phyloP scores from a whole-genome alignment of 495 filamentous ascomycete species.

The Penicillium turbatum region DNA sequence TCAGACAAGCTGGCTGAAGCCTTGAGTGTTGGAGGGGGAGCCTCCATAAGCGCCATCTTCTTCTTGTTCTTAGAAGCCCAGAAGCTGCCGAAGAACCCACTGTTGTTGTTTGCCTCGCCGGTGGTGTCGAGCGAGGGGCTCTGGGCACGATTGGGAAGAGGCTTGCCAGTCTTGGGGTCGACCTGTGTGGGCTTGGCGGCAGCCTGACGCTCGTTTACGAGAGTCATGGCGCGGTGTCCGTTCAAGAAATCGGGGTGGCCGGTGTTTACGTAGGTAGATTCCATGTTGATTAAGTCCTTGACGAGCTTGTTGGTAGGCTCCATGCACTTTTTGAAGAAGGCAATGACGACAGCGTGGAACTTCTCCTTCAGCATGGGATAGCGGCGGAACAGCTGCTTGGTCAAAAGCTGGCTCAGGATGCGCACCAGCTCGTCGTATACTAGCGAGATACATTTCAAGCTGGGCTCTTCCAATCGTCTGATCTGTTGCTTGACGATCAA shows the following conservation, averaged over 20 bases:
- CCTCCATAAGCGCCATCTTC: conserved; percentile 98
- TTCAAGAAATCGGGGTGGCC: conserved; percentile 98
- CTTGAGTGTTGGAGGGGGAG: conserved; percentile 88
- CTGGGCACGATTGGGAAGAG: conserved; percentile 69
- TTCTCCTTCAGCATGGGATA: conserved; percentile 96
- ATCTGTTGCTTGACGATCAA: conserved; percentile 99
- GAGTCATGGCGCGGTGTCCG: conserved; percentile 92
- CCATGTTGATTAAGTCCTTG: conserved; percentile 88
- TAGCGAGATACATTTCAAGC: conserved; percentile 90
- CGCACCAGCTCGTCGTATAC: conserved; percentile 98
- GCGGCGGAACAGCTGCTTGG: conserved; percentile 83
- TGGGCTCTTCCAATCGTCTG: conserved; percentile 92
- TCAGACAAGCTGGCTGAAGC: conserved; percentile 89
- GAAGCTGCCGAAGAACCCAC: conserved; percentile 95
- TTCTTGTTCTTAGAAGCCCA: conserved; percentile 99
- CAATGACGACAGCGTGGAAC: conserved; percentile 88
- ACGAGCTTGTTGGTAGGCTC: conserved; percentile 98
- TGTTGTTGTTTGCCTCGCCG: conserved; percentile 53
- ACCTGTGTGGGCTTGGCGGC: conserved; percentile 87
- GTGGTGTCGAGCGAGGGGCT: conserved; percentile 59
- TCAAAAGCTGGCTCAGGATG: conserved; percentile 84
- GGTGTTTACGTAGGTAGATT: conserved; percentile 96
- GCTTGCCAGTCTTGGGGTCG: conserved; percentile 98
- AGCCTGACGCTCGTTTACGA: conserved; percentile 86
- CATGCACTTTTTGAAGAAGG: conserved; percentile 97